Conservation (phyloP, 805 yeast species). For the Metschnikowia dekortorum region DNA sequence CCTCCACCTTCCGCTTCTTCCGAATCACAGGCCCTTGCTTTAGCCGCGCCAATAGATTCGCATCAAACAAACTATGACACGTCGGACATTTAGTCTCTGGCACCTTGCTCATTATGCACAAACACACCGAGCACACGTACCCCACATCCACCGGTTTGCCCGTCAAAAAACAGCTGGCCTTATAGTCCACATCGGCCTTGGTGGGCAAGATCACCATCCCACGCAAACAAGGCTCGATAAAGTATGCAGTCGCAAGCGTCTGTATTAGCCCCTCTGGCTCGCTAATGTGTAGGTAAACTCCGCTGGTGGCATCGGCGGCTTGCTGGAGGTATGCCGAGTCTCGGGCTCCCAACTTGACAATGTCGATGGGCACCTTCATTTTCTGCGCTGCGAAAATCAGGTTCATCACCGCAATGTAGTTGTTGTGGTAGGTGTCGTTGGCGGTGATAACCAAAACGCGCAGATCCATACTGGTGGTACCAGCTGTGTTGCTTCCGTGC, state of each 20-base stretch:
- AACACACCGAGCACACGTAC: constrained; percentile 90
- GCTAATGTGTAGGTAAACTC: constrained; percentile 69
- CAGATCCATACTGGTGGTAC: constrained; percentile 27
- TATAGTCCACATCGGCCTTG: constrained; percentile 79
- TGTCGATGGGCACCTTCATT: constrained; percentile 83
- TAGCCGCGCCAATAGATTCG: constrained; percentile 52
- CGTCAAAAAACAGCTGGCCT: constrained; percentile 91
- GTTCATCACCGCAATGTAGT: constrained; percentile 92
- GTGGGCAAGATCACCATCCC: constrained; percentile 77
- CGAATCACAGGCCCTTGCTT: constrained; percentile 56
- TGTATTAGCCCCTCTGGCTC: constrained; percentile 78
- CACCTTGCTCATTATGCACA: constrained; percentile 68
- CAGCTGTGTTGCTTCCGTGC: constrained; percentile 6
- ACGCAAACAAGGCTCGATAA: constrained; percentile 80
- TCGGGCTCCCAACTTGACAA: constrained; percentile 64
- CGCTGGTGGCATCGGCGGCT: constrained; percentile 92
- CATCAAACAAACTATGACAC: constrained; percentile 76
- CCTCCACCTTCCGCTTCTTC: constrained; percentile 22
- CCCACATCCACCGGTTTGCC: constrained; percentile 92
- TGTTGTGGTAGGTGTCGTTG: constrained; percentile 64
- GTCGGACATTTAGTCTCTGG: constrained; percentile 80
- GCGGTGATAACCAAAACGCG: constrained; percentile 57
- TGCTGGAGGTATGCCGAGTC: constrained; percentile 87
- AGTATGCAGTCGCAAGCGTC: constrained; percentile 73
- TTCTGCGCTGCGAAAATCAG: constrained; percentile 94